A percentile compares a stretch with the other conserved stretches of the same genome.
Evolutionary conservation across 345 rosid genomes (phyloP).

Genomic region (Cardamine occulta): DNA sequence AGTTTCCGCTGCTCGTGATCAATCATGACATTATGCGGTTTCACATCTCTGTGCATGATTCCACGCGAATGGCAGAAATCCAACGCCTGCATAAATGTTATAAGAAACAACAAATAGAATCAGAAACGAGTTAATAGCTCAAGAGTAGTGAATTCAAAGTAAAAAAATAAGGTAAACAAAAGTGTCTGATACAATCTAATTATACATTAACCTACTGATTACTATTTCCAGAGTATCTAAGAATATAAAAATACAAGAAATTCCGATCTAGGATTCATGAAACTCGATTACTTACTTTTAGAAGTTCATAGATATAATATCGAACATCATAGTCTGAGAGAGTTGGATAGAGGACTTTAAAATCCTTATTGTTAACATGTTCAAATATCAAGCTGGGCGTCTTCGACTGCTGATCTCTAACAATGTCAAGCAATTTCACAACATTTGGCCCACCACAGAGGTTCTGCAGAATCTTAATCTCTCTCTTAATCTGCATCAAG

Average conservation of each 20-base stretch:
- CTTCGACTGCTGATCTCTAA: slow-evolving; percentile 95
- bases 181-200: not conserved
- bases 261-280: not conserved
- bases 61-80: slow-evolving; percentile 99
- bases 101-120: not conserved
- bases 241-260: not conserved
- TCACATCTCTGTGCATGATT: slow-evolving; percentile 99
- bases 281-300: slow-evolving; percentile 60
- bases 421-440: slow-evolving; percentile 91
- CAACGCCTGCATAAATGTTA: slow-evolving; percentile 66
- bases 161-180: not conserved
- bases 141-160: not conserved
- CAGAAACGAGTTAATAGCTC: not conserved
- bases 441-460: slow-evolving; percentile 98
- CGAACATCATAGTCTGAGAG: slow-evolving; percentile 86
- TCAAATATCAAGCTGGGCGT: slow-evolving; percentile 95
- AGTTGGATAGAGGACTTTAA: slow-evolving; percentile 93
- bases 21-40: slow-evolving; percentile 99
- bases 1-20: slow-evolving; percentile 96
- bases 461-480: slow-evolving; percentile 94
- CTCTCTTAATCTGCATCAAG: slow-evolving; percentile 87
- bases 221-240: not conserved
- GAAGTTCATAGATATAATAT: slow-evolving; percentile 84
- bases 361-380: slow-evolving; percentile 89
- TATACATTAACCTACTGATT: not conserved